Evolutionary conservation across 495 filamentous ascomycete species (phyloP).

Genomic region (Paragyromitra xinjiangensis): DNA sequence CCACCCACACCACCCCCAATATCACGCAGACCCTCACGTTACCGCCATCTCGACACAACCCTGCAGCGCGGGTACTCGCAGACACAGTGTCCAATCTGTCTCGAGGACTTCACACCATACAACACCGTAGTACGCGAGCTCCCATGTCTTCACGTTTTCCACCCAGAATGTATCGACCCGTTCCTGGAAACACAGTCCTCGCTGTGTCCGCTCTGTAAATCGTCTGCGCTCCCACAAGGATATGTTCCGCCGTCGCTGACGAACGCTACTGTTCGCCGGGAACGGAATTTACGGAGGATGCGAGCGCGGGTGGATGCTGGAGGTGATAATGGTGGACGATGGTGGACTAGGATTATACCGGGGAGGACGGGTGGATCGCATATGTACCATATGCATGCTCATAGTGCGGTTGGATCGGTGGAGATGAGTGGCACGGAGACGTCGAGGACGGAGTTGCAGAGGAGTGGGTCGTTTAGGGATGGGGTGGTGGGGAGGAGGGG

Average conservation of each 20-base stretch:
- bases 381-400: slow-evolving; percentile 14
- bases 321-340: slow-evolving; percentile 11
- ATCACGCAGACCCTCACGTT: slow-evolving; percentile 26
- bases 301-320: slow-evolving; percentile 56
- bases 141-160: slow-evolving; percentile 89
- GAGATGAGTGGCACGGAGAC: slow-evolving; percentile 24
- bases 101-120: slow-evolving; percentile 77
- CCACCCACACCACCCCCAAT: slow-evolving; percentile 48
- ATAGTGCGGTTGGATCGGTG: background rate
- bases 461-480: slow-evolving; percentile 2
- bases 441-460: background rate
- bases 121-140: slow-evolving; percentile 79
- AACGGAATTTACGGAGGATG: slow-evolving; percentile 67
- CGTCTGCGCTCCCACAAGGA: slow-evolving; percentile 71
- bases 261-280: slow-evolving; percentile 82
- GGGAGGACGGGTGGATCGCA: background rate
- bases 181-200: slow-evolving; percentile 76
- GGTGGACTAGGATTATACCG: slow-evolving; percentile 5
- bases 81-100: slow-evolving; percentile 83
- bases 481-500: background rate
- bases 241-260: slow-evolving; percentile 74
- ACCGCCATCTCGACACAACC: slow-evolving; percentile 47
- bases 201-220: slow-evolving; percentile 88
- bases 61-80: slow-evolving; percentile 67
- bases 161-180: slow-evolving; percentile 85